Percentiles rank a stretch among this genome's conserved stretches.
phyloP scores from a whole-genome alignment of 495 filamentous ascomycete species.

The Penicillium pancosmium region DNA sequence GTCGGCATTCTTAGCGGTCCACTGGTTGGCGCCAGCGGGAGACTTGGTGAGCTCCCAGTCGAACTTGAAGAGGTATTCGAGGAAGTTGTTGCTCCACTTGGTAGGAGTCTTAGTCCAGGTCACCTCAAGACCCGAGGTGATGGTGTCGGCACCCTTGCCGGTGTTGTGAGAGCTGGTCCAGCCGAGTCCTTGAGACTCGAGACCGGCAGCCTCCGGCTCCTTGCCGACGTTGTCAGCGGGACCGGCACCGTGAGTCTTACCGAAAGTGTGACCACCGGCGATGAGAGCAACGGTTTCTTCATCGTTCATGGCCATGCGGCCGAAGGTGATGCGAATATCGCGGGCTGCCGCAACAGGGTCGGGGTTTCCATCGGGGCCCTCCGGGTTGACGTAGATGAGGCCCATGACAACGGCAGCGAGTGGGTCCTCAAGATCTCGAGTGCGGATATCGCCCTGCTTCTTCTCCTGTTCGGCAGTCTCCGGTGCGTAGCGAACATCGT shows the following conservation, averaged over 20 bases:
- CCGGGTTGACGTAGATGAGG: conserved; percentile 76
- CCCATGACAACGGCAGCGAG: conserved; percentile 71
- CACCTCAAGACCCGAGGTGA: conserved; percentile 73
- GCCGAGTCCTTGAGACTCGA: conserved; percentile 68
- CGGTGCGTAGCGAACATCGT: conserved; percentile 62
- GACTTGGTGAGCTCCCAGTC: conserved; percentile 78
- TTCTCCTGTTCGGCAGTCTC: conserved; percentile 55
- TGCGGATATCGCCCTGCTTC: conserved; percentile 54
- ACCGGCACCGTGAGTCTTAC: conserved; percentile 74
- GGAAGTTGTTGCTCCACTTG: conserved; percentile 67
- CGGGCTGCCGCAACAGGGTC: conserved; percentile 66
- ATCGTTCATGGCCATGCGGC: conserved; percentile 78
- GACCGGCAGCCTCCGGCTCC: conserved; percentile 63
- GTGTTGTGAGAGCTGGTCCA: conserved; percentile 61
- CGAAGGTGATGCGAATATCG: conserved; percentile 72
- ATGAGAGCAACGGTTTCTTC: conserved; percentile 76
- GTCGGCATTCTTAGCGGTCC: conserved; percentile 67
- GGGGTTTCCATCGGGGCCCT: conserved; percentile 70
- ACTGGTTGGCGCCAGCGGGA: conserved; percentile 73
- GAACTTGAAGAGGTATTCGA: conserved; percentile 73
- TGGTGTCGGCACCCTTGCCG: conserved; percentile 66
- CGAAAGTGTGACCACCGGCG: conserved; percentile 73
- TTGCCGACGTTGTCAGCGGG: conserved; percentile 57
- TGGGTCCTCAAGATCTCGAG: conserved; percentile 63
- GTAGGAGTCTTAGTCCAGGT: conserved; percentile 72